phyloP scores from a whole-genome alignment of 2,329 filamentous ascomycete genomes.

The Phialophora verrucosa region DNA sequence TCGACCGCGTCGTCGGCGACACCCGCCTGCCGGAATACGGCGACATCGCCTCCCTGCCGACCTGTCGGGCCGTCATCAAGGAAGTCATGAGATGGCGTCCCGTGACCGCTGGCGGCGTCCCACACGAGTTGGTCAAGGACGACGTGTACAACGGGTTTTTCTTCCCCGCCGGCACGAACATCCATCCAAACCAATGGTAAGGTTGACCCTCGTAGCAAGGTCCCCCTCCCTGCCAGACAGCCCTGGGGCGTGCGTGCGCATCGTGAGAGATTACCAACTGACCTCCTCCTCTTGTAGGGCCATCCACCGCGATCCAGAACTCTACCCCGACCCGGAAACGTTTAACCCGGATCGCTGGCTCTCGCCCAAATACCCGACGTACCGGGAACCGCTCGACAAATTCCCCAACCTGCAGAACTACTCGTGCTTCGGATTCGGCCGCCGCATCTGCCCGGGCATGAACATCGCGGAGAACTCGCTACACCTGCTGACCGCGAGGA shows the following conservation, averaged over 20 bases:
- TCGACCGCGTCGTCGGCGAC: conserved; percentile 43
- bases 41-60: conserved; percentile 46
- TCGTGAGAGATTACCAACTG: background rate
- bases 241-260: too few relatives aligned
- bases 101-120: conserved; percentile 36
- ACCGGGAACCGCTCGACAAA: conserved; percentile 57
- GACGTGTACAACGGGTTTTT: conserved; percentile 48
- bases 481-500: conserved; percentile 34
- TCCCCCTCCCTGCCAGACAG: too few relatives aligned
- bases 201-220: background rate
- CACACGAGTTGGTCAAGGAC: conserved; percentile 35
- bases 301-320: conserved; percentile 58
- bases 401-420: conserved; percentile 61
- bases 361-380: conserved; percentile 59
- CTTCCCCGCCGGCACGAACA: conserved; percentile 54
- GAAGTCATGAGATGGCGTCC: conserved; percentile 54
- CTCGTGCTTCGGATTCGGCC: conserved; percentile 62
- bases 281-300: conserved; percentile 35
- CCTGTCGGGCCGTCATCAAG: conserved; percentile 49
- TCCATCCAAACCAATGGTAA: conserved; percentile 49
- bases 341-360: conserved; percentile 63
- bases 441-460: conserved; percentile 47
- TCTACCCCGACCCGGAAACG: conserved; percentile 57
- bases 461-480: conserved; percentile 40
- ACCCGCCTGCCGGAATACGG: conserved; percentile 45